Evolutionary conservation across 2,329 filamentous ascomycete genomes (phyloP).

Genomic region (Alternaria sp.): DNA sequence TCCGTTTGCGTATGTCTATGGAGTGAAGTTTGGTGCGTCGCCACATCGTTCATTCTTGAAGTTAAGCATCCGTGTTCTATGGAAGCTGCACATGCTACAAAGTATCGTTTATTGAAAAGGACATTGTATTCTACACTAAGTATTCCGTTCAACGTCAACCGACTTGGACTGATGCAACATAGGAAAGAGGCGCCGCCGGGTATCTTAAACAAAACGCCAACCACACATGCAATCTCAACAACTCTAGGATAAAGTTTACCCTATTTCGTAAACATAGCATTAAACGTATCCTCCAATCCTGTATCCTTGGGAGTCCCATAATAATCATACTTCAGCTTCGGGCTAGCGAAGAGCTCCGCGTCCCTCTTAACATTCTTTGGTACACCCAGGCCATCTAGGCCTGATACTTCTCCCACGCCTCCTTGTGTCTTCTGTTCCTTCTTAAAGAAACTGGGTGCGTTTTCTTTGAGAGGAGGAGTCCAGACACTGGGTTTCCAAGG

Average conservation of each 20-base stretch:
- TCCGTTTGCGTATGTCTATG: not conserved
- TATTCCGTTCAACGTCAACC: not conserved
- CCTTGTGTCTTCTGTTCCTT: slow-evolving; percentile 40
- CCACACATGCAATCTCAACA: not conserved
- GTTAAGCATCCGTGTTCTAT: not conserved
- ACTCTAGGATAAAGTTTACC: not conserved
- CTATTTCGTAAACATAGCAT: slow-evolving; percentile 43
- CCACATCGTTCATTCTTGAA: not conserved
- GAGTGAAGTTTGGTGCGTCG: slow-evolving; percentile 4
- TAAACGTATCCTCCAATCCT: slow-evolving; percentile 46
- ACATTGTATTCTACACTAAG: not conserved
- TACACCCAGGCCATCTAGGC: slow-evolving; percentile 34
- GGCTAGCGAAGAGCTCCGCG: slow-evolving; percentile 41
- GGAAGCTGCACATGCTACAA: not conserved
- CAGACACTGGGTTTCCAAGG: slow-evolving; percentile 59
- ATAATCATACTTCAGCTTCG: slow-evolving; percentile 47
- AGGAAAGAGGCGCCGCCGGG: slow-evolving; percentile 19
- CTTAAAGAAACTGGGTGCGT: slow-evolving; percentile 63
- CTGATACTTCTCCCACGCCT: slow-evolving; percentile 22
- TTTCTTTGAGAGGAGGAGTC: slow-evolving; percentile 61
- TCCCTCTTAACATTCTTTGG: slow-evolving; percentile 40
- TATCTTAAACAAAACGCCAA: slow-evolving; percentile 31
- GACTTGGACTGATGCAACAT: slow-evolving; percentile 11
- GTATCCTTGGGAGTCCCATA: slow-evolving; percentile 43
- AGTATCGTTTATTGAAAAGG: not conserved